These are phyloP conservation scores for Flammula alnicola DNA, from an alignment of 1,284 basidiomycete genomes.

Conservation along the genomic window DNA sequence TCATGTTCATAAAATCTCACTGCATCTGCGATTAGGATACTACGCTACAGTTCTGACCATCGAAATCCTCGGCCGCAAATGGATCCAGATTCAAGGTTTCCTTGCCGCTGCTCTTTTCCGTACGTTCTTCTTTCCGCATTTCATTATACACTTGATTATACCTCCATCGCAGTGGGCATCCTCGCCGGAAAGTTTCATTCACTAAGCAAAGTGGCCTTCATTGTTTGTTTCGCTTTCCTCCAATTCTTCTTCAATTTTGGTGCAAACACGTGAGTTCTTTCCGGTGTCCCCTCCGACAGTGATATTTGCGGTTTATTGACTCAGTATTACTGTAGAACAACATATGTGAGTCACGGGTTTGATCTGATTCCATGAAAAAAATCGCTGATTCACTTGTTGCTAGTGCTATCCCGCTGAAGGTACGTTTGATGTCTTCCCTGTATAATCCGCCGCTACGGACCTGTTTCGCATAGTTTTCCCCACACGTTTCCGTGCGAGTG, in stretches of 20 bases:
- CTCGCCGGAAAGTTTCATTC: conserved; percentile 69
- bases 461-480: conserved; percentile 81
- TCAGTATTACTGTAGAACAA: too few species aligned
- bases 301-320: not conserved
- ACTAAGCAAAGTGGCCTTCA: conserved; percentile 65
- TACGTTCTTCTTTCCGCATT: conserved; percentile 36
- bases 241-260: conserved; percentile 83
- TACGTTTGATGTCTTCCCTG: conserved; percentile 3
- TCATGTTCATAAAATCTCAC: too few species aligned
- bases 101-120: conserved; percentile 69
- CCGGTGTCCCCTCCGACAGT: not conserved
- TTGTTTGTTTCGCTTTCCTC: conserved; percentile 69
- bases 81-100: conserved; percentile 83
- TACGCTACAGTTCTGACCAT: conserved; percentile 72
- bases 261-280: conserved; percentile 76
- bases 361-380: not conserved
- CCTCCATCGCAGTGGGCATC: conserved; percentile 51
- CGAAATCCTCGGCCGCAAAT: conserved; percentile 74
- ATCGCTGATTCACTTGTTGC: too few species aligned
- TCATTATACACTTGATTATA: not conserved
- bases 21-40: too few species aligned
- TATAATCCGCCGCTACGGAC: conserved; percentile 4
- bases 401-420: conserved; percentile 76
- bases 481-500: conserved; percentile 79
- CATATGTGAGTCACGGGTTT: too few species aligned